Conservation (phyloP, 257 asterid genomes). For the Solanum paucissectum region DNA sequence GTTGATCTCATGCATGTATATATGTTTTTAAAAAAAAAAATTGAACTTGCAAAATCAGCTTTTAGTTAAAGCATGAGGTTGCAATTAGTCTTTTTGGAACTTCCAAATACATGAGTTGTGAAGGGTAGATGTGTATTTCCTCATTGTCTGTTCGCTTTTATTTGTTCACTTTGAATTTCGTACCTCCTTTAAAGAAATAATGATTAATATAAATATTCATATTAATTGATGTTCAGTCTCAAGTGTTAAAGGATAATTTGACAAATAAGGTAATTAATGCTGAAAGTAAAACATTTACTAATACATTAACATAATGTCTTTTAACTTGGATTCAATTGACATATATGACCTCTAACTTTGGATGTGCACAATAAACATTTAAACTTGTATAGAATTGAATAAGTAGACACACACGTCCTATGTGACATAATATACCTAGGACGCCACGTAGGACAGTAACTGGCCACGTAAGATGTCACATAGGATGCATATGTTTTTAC, state of each 20-base stretch:
- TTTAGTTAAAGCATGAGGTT: not conserved
- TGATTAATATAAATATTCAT: no score
- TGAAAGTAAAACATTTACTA: not conserved
- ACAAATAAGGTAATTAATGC: not conserved
- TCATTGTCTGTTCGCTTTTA: no score
- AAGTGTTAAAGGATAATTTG: not conserved
- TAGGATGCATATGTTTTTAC: no score
- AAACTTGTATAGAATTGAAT: not conserved
- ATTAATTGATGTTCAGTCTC: not conserved
- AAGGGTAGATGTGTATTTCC: not conserved
- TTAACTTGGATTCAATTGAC: not conserved
- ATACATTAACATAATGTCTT: not conserved
- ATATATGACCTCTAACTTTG: no score
- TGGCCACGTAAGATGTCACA: no score
- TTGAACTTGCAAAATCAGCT: not conserved
- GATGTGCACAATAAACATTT: not conserved
- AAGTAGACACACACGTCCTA: not conserved
- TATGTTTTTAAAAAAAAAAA: not conserved
- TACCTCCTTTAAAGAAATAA: no score
- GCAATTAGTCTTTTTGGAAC: not conserved
- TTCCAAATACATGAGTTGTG: not conserved
- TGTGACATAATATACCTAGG: not conserved
- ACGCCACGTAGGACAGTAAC: not conserved
- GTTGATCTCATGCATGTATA: not conserved
- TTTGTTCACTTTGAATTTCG: not conserved